Evolutionary conservation across 371 early-diverging fungal genomes (phyloP), one percentile per base, ranked within the genome.

Genomic region (Rhizopus sp.): DNA sequence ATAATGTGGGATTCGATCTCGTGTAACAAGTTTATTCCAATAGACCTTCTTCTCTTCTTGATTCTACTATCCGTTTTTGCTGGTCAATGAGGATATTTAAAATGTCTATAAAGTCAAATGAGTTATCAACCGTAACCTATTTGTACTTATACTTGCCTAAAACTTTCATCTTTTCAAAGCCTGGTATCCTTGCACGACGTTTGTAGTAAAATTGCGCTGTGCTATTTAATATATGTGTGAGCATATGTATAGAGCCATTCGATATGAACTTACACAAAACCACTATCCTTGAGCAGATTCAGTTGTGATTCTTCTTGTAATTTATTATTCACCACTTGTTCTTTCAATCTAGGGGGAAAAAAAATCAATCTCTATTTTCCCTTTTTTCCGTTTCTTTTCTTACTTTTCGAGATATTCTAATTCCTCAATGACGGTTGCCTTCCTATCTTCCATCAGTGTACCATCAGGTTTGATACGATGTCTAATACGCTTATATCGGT

Each of bases 331-430:
- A 41, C 13, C 1, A 45, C 58, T 54, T 66, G 66, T n/a, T 57
- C 7, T n/a, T 57, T 15, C 16, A 29, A 76, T 72, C 79, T 76
- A 63, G 42, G 42, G 9, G 48, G 34, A 16, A 39, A 33, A 42
- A 17, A 40, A 34, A 37, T 50, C 8, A 42, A 48, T 49, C 32
- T 46, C 35, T 15, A 46, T 48, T 38, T 53, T 50, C 31, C 13
- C 4, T 16, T 44, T n/a, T n/a, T 41, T 10, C 29, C 4, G 17
- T 23, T 46, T 16, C 8, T 10, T 44, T 31, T 32, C 39, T 52
- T 63, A 58, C 63, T 32, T 15, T 46, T 66, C 53, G 13, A 54
- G 46, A 30, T 57, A 61, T 2, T 54, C 37, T 7, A 66, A 17
- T 32, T 61, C 55, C 31, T 61, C 60, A 10, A 34, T 3, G 3